phyloP scores from a whole-genome alignment of 805 yeast species.

The Myxozyma monticola region DNA sequence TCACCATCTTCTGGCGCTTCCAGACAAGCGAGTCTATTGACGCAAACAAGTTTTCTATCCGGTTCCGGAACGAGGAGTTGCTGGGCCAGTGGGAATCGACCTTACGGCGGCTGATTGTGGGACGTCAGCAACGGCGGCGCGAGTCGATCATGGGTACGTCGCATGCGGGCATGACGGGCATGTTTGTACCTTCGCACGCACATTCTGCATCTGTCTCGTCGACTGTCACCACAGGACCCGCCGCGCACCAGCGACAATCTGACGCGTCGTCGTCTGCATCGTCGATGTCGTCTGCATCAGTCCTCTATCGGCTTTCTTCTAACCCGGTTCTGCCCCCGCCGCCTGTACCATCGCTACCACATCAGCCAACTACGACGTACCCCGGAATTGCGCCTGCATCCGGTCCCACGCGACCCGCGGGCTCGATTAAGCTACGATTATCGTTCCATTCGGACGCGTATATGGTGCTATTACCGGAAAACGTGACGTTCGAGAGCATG shows the following conservation, averaged over 20 bases:
- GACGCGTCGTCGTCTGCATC: constrained; percentile 11
- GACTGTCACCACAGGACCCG: neutral
- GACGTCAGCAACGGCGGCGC: constrained; percentile 7
- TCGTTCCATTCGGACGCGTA: constrained; percentile 48
- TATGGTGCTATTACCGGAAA: constrained; percentile 61
- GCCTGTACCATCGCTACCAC: no score
- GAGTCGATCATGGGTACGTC: neutral
- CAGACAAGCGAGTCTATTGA: constrained; percentile 65
- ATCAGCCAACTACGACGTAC: neutral
- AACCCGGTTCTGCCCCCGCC: neutral
- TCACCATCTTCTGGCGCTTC: constrained; percentile 27
- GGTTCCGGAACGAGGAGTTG: constrained; percentile 80
- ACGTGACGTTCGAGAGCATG: constrained; percentile 53
- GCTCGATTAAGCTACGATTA: constrained; percentile 39
- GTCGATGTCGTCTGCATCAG: constrained; percentile 3
- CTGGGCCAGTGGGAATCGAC: constrained; percentile 73
- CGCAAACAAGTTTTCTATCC: constrained; percentile 78
- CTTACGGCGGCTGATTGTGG: constrained; percentile 34
- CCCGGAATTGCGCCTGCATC: neutral
- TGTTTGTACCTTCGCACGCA: constrained; percentile 13
- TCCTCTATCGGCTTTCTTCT: neutral
- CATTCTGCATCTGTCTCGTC: constrained; percentile 7
- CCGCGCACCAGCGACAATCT: constrained; percentile 3
- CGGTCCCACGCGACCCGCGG: constrained; percentile 9
- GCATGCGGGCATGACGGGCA: neutral